phyloP scores from a whole-genome alignment of 1,284 basidiomycete genomes.

The Apiotrichum siamense region DNA sequence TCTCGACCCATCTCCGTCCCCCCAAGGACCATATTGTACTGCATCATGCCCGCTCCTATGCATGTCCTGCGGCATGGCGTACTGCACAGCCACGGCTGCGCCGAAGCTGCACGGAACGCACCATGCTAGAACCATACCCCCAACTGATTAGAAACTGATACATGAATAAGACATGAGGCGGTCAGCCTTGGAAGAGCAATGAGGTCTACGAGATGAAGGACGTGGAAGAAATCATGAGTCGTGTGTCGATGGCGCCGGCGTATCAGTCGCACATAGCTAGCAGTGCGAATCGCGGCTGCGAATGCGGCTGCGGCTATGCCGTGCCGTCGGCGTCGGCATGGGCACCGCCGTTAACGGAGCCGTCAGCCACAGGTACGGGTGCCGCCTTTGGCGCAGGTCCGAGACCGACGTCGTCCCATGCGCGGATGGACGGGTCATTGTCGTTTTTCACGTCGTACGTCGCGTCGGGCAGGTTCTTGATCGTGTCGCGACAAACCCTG shows the following conservation, averaged over 20 bases:
- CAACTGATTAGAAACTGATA: not conserved
- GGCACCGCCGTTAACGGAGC: not conserved
- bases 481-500: conserved; percentile 28
- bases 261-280: too few relatives aligned
- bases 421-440: conserved; percentile 28
- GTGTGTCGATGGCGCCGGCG: too few relatives aligned
- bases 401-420: conserved; percentile 37
- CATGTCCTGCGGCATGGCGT: not conserved
- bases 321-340: not conserved
- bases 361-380: not conserved
- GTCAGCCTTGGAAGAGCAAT: too few relatives aligned
- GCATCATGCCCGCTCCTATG: conserved; percentile 2
- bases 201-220: too few relatives aligned
- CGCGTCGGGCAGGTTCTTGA: conserved; percentile 19
- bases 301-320: too few relatives aligned
- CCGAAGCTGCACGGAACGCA: too few relatives aligned
- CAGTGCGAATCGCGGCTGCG: too few relatives aligned
- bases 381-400: not conserved
- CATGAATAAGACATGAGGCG: too few relatives aligned
- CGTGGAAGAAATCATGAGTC: too few relatives aligned
- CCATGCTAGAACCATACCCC: too few relatives aligned
- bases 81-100: too few relatives aligned
- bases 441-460: conserved; percentile 34
- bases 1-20: too few relatives aligned
- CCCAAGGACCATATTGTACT: conserved; percentile 1